Evolutionary conservation across 768 basidiomycete genomes (phyloP).

Genomic region (Amanita pallidorosea): DNA sequence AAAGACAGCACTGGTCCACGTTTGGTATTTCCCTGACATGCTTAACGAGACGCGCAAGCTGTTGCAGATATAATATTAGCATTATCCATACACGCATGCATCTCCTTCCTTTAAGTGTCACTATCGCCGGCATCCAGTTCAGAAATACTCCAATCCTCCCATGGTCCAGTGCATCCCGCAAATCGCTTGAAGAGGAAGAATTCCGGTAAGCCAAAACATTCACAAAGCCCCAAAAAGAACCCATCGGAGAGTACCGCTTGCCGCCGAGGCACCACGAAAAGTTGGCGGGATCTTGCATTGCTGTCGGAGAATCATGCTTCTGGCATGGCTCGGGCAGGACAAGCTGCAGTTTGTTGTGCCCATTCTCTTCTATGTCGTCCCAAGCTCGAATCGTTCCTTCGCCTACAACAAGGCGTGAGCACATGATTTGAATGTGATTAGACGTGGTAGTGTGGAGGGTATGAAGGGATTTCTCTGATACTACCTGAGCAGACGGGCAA

Average conservation of each 20-base stretch:
- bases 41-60: no score
- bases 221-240: neutral
- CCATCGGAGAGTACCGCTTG: slow-evolving; percentile 1
- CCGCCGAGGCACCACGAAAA: slow-evolving; percentile 3
- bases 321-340: neutral
- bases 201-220: neutral
- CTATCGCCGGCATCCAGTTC: no score
- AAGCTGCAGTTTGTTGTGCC: neutral
- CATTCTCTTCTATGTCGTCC: neutral
- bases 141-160: neutral
- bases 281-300: neutral
- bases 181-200: neutral
- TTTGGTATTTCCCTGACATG: no score
- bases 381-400: neutral
- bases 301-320: no score
- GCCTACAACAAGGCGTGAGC: neutral
- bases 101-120: no score
- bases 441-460: neutral
- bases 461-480: neutral
- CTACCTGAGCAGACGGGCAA: slow-evolving; percentile 1
- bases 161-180: slow-evolving; percentile 1
- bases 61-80: no score
- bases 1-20: no score
- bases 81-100: no score
- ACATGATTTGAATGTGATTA: neutral